Conservation (phyloP, 2,329 filamentous ascomycete genomes). For the Plectosphaerella cucumerina region DNA sequence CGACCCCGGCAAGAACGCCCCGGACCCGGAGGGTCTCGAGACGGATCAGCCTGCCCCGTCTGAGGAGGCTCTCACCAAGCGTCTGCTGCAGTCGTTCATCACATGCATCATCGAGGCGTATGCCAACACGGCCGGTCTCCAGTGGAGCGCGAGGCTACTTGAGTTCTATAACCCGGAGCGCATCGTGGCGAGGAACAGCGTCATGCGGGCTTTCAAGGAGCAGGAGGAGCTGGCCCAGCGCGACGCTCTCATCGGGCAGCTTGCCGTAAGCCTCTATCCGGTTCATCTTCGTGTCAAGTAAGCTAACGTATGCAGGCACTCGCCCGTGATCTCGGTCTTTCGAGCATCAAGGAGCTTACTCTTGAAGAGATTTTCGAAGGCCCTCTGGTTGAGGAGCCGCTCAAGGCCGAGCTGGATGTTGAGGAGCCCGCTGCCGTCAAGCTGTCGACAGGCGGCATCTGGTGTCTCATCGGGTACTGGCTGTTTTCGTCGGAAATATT, state of each 20-base stretch:
- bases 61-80: slow-evolving; percentile 59
- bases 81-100: slow-evolving; percentile 71
- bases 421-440: slow-evolving; percentile 46
- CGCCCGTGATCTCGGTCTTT: slow-evolving; percentile 57
- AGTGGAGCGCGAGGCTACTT: slow-evolving; percentile 61
- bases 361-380: slow-evolving; percentile 39
- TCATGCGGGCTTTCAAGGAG: slow-evolving; percentile 60
- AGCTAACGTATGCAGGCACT: slow-evolving; percentile 44
- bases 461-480: slow-evolving; percentile 58
- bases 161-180: slow-evolving; percentile 65
- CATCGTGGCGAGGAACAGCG: slow-evolving; percentile 57
- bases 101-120: slow-evolving; percentile 74
- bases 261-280: slow-evolving; percentile 50
- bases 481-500: slow-evolving; percentile 61
- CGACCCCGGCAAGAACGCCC: slow-evolving; percentile 50
- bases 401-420: slow-evolving; percentile 41
- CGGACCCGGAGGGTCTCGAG: slow-evolving; percentile 54
- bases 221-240: slow-evolving; percentile 57
- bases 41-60: slow-evolving; percentile 48
- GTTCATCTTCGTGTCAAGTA: neutral
- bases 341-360: slow-evolving; percentile 32
- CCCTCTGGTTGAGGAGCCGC: slow-evolving; percentile 37
- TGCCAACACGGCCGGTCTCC: slow-evolving; percentile 55
- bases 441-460: slow-evolving; percentile 54
- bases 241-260: slow-evolving; percentile 66